Evolutionary conservation across 2,329 filamentous ascomycete species (phyloP).

Genomic region (Botrytis fabae): DNA sequence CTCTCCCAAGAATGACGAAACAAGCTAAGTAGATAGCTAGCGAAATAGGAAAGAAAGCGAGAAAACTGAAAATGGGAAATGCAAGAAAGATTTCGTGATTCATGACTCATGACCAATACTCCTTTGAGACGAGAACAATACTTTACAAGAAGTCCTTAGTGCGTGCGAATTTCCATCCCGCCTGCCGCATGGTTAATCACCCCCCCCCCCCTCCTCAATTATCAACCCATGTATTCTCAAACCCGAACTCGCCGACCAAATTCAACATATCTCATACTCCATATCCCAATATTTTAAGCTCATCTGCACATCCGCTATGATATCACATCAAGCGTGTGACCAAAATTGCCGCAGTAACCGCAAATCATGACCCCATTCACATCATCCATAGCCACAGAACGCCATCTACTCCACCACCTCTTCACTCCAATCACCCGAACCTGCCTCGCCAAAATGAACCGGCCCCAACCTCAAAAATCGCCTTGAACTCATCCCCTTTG

Average conservation of each 20-base stretch:
- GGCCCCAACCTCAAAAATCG: constrained; percentile 38
- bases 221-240: background rate
- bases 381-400: background rate
- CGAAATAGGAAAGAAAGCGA: background rate
- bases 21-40: background rate
- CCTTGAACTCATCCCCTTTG: constrained; percentile 20
- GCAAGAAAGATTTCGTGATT: background rate
- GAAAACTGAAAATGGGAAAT: background rate
- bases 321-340: background rate
- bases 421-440: constrained; percentile 38
- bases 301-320: background rate
- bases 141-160: constrained; percentile 4
- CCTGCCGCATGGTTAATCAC: background rate
- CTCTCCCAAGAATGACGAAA: constrained; percentile 7
- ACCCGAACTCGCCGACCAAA: background rate
- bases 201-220: too few species aligned
- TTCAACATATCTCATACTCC: background rate
- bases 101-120: background rate
- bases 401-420: constrained; percentile 22
- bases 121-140: constrained; percentile 2
- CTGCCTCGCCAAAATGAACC: constrained; percentile 34
- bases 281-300: background rate
- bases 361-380: background rate
- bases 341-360: background rate
- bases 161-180: constrained; percentile 2